Evolutionary conservation across 805 yeast species (phyloP), one percentile per base, ranked within the genome.

Genomic region (Candida nonsorbophila): DNA sequence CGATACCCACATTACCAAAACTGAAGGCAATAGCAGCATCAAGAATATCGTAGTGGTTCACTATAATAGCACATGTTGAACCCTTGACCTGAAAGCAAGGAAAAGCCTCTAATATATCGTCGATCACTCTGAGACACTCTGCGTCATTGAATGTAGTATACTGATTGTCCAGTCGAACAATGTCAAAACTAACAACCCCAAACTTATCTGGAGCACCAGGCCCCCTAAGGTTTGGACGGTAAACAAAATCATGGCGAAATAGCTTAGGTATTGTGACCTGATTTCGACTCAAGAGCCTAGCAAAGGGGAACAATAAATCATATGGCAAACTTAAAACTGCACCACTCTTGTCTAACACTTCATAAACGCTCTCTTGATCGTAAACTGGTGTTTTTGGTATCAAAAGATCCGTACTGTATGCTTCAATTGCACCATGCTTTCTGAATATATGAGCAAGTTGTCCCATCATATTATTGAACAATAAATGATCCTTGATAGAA

Each of bases 251-350:
- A 38, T 82, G 74, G 16, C 94, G 66, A 51, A 65, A 90, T 11
- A 81, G 62, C 51, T 90, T 88, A 3, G 70, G 59, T 2, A 75
- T 62, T 1, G 53, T 45, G 2, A 67, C 40, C 12, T 67, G 69
- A n/a, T 66, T 62, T 32, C 81, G 74, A 2, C 96, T 87, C 18
- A 92, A 53, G 28, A 77, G 67, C 41, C 97, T 66, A 0, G 98
- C 98, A 63, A 83, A 74, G 0, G 99, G 97, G 19, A 88, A 61
- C 0, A 94, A 84, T 37, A 88, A 64, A 51, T 92, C 98, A 48
- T 83, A 87, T 3, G 96, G 94, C 19, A 92, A 58, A 41, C 88
- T 95, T 19, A 92, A 59, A 3, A 92, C 90, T 0, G 87, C 76
- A 0, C 99, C 99, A 17, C 85, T 79, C 29, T 75, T 69, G 47